Evolutionary conservation across 2,329 filamentous ascomycete species (phyloP).

Genomic region (Sarocladium oryzae): DNA sequence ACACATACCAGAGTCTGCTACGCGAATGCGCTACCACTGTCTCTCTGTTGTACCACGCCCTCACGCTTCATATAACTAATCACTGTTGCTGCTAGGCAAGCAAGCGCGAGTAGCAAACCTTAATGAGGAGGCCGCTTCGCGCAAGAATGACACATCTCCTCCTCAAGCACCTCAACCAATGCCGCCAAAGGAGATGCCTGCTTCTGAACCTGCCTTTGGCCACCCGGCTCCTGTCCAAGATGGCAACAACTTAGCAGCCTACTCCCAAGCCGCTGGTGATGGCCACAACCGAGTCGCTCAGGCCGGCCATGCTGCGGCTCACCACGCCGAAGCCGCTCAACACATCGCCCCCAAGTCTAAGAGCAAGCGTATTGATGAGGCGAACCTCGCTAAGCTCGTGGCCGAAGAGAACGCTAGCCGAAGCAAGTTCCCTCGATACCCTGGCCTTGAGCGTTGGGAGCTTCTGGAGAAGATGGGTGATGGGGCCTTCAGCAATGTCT

Average conservation of each 20-base stretch:
- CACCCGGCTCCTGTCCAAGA: slow-evolving; percentile 35
- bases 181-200: slow-evolving; percentile 44
- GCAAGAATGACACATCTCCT: slow-evolving; percentile 45
- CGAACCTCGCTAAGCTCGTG: slow-evolving; percentile 76
- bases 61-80: slow-evolving; percentile 6
- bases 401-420: slow-evolving; percentile 85
- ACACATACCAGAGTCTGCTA: background rate
- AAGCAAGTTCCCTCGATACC: slow-evolving; percentile 68
- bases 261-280: slow-evolving; percentile 53
- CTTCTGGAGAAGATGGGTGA: slow-evolving; percentile 97
- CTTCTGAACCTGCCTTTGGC: slow-evolving; percentile 36
- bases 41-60: background rate
- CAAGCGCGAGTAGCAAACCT: slow-evolving; percentile 66
- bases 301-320: slow-evolving; percentile 58
- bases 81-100: slow-evolving; percentile 52
- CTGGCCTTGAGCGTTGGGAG: slow-evolving; percentile 57
- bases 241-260: slow-evolving; percentile 48
- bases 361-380: slow-evolving; percentile 44
- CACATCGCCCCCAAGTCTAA: slow-evolving; percentile 30
- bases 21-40: background rate
- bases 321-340: slow-evolving; percentile 57
- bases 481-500: slow-evolving; percentile 98
- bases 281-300: slow-evolving; percentile 62
- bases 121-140: slow-evolving; percentile 40
- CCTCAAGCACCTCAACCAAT: slow-evolving; percentile 48